Percentiles rank a stretch among this genome's conserved stretches.
Evolutionary conservation across 2,329 filamentous ascomycete species (phyloP).

Genomic region (Pseudogymnoascus sp.): DNA sequence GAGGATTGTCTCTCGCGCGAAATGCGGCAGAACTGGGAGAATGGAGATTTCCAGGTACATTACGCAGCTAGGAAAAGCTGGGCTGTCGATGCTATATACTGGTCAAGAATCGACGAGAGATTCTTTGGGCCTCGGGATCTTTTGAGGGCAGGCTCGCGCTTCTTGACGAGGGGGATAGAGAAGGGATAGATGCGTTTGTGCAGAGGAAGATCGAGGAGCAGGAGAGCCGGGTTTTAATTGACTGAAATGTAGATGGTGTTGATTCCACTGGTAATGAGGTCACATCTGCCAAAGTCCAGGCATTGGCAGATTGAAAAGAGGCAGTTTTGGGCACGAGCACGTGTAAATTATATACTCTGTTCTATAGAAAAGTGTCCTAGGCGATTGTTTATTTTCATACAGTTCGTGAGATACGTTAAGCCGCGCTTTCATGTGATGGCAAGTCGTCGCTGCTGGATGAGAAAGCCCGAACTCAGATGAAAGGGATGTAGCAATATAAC

Average conservation of each 20-base stretch:
- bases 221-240: conserved; percentile 4
- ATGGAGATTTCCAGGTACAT: conserved; percentile 28
- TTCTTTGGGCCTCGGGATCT: conserved; percentile 29
- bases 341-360: not conserved
- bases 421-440: not conserved
- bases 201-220: conserved; percentile 27
- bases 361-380: not conserved
- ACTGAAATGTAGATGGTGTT: not conserved
- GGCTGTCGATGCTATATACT: conserved; percentile 33
- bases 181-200: conserved; percentile 28
- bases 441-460: not conserved
- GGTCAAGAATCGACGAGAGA: conserved; percentile 31
- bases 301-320: not conserved
- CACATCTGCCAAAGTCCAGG: not conserved
- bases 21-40: conserved; percentile 34
- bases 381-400: not conserved
- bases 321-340: not conserved
- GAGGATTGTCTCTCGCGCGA: conserved; percentile 25
- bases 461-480: not conserved
- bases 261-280: not conserved
- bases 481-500: not conserved
- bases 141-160: conserved; percentile 25
- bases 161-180: conserved; percentile 24
- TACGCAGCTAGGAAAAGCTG: conserved; percentile 33
- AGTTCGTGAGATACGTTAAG: not conserved